phyloP scores from a whole-genome alignment of 805 yeast genomes.

The Ogataea nakhonphanomensis region DNA sequence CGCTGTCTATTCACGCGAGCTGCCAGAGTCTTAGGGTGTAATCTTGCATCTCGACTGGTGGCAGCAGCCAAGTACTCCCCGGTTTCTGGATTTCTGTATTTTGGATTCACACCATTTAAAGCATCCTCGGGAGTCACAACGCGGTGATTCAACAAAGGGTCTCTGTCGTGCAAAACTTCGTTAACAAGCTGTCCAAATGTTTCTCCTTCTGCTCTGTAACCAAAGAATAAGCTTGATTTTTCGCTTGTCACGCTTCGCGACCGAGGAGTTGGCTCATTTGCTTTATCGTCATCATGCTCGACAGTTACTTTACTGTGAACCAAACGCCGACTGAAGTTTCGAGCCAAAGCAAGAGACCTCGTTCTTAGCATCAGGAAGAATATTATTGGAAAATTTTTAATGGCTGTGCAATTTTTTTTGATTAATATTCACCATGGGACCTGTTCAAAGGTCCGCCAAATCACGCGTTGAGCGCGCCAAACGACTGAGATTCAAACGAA shows the following conservation, averaged over 20 bases:
- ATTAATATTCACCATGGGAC: not conserved
- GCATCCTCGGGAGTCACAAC: slow-evolving; percentile 39
- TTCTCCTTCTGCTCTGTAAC: slow-evolving; percentile 37
- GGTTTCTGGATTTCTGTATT: slow-evolving; percentile 32
- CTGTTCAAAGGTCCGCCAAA: not conserved
- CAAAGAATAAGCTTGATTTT: slow-evolving; percentile 30
- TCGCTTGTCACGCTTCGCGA: slow-evolving; percentile 22
- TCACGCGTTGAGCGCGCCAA: not conserved
- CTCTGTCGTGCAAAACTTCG: slow-evolving; percentile 34
- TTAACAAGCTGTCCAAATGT: slow-evolving; percentile 42
- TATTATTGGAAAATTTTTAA: slow-evolving; percentile 5
- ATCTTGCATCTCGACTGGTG: slow-evolving; percentile 50
- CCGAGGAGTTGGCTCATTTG: slow-evolving; percentile 13
- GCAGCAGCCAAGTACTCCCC: slow-evolving; percentile 35
- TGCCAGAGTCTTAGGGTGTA: slow-evolving; percentile 52
- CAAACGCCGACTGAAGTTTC: not conserved
- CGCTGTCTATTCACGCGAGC: slow-evolving; percentile 55
- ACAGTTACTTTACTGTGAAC: slow-evolving; percentile 14
- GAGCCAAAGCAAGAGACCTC: not conserved
- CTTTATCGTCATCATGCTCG: slow-evolving; percentile 26
- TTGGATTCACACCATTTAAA: slow-evolving; percentile 29
- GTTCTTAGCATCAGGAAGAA: slow-evolving; percentile 3
- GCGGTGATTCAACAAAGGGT: slow-evolving; percentile 29
- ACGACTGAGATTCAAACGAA: slow-evolving; percentile 2
- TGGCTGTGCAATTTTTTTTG: slow-evolving; percentile 6